Base-by-base conservation (phyloP, 805 yeast genomes). In the Saccharomyces jurei region DNA sequence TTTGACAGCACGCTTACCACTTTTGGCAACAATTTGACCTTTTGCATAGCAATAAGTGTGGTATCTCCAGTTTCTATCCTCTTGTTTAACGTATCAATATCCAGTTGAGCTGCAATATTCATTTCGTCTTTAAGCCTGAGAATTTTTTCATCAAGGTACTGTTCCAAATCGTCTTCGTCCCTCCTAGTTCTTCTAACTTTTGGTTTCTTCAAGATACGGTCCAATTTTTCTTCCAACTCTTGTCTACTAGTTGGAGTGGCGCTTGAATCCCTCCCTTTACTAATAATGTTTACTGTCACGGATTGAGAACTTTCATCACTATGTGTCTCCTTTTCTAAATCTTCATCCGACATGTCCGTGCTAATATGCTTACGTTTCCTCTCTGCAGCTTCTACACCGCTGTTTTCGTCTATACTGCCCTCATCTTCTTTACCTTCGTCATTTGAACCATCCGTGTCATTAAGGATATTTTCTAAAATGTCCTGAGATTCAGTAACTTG, bases 121-220 rank as follows among this genome's bases (percentile, higher is more conserved):
- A 94, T 94, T 70, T 82, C 82, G 63, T 86, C 90, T 60, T 95
- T 88, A 61, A 94, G 77, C 57, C 79, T 79, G 52, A 89, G 83
- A 59, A 94, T 88, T 56, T 81, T 80, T 66, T 91, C 97, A 76
- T 94, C 99, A 68, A 91, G 95, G 85, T 89, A 86, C 65, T 89
- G 85, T 68, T 95, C 98, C 60, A 94, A 74, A 72, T 94, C 99
- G 66, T 89, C 96, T 63, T 94, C 98, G 63, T 87, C 92, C 50
- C 86, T 82, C 69, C 78, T 77, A 64, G 79, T 81, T 63, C 86
- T 82, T 55, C 85, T 78, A 58, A 79, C 78, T 21, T 79, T 77
- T 22, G 85, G 79, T 57, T 77, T 75, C 69, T 87, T 88, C 58
- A 92, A 71, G 1, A 96, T 85, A 46, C 83, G 81, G 59, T 86